Evolutionary conservation across 305 asterid species (phyloP).

Genomic region (Fraxinus nigra): DNA sequence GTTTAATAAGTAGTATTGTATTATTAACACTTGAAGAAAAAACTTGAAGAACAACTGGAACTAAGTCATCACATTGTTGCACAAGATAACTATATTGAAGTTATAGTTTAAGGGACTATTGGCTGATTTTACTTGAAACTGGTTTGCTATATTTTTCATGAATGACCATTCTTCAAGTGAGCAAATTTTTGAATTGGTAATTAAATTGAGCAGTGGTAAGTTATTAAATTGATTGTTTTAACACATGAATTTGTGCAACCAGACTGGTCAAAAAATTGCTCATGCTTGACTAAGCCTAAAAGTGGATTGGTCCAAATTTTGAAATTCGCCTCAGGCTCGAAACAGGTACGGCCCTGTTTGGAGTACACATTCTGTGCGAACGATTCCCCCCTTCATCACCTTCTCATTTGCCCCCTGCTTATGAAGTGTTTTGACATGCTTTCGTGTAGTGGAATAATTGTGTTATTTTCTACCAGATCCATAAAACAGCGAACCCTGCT

Average conservation of each 20-base stretch:
- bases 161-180: background rate
- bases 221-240: background rate
- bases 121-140: background rate
- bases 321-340: no score
- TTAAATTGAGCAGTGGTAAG: background rate
- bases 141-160: background rate
- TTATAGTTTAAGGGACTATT: no score
- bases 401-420: background rate
- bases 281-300: background rate
- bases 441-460: background rate
- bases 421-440: background rate
- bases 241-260: background rate
- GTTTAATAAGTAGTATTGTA: background rate
- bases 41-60: no score
- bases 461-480: background rate
- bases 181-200: background rate
- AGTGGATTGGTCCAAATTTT: background rate
- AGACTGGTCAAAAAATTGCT: background rate
- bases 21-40: no score
- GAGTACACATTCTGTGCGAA: background rate
- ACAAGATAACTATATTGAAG: no score
- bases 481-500: background rate
- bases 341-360: background rate
- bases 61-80: no score
- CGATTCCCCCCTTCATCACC: background rate